Evolutionary conservation across 2,329 filamentous ascomycete genomes (phyloP).

Genomic region (Penicillium freii): DNA sequence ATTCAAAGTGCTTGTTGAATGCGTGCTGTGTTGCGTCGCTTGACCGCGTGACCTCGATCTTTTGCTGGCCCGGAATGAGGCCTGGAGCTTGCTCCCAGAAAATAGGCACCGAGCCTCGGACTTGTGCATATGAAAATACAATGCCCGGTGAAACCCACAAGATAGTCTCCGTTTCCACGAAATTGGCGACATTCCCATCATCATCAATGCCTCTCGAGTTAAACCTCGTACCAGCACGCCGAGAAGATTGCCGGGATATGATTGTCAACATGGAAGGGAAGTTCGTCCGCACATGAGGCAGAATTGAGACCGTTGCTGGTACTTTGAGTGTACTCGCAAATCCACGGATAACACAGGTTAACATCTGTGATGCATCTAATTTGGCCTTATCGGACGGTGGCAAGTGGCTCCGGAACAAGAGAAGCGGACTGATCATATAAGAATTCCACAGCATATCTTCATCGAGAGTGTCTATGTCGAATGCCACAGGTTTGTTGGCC

Average conservation of each 20-base stretch:
- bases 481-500: constrained; percentile 70
- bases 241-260: constrained; percentile 87
- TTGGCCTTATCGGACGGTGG: constrained; percentile 70
- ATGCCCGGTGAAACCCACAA: constrained; percentile 77
- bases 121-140: constrained; percentile 90
- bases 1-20: constrained; percentile 91
- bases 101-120: constrained; percentile 87
- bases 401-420: constrained; percentile 82
- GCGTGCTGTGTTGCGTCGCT: constrained; percentile 88
- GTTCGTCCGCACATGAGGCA: constrained; percentile 64
- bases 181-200: constrained; percentile 95
- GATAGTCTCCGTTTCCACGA: constrained; percentile 94
- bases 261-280: constrained; percentile 81
- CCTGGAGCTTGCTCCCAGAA: constrained; percentile 96
- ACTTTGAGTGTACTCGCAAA: constrained; percentile 87
- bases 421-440: constrained; percentile 92
- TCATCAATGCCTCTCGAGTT: constrained; percentile 98
- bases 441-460: constrained; percentile 96
- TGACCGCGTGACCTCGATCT: constrained; percentile 86
- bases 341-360: constrained; percentile 91
- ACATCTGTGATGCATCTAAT: constrained; percentile 80
- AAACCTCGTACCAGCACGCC: constrained; percentile 89
- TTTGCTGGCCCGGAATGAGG: constrained; percentile 86
- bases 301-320: constrained; percentile 70
- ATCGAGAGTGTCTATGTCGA: constrained; percentile 91